Evolutionary conservation across 352 stramenopile species (phyloP).

Genomic region (Pythium apleroticum): DNA sequence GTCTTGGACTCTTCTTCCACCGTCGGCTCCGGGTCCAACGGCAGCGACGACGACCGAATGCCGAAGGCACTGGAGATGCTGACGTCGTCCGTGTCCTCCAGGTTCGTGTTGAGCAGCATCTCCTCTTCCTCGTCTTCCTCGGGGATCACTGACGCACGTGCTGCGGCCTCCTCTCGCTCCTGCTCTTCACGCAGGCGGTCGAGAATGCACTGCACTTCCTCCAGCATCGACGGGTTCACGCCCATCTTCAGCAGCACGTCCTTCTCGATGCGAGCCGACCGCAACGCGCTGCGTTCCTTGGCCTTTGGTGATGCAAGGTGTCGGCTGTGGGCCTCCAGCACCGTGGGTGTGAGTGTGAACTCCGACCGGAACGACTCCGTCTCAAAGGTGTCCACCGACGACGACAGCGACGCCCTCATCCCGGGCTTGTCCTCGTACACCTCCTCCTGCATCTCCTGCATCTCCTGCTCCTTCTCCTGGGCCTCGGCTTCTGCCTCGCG

Average conservation of each 20-base stretch:
- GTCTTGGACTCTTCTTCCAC: constrained; percentile 36
- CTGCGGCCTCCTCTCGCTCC: constrained; percentile 21
- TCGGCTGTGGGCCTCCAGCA: not conserved
- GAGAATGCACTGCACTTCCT: constrained; percentile 66
- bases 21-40: constrained; percentile 16
- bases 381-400: constrained; percentile 56
- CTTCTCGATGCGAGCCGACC: constrained; percentile 72
- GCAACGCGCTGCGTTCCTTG: constrained; percentile 35
- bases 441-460: constrained; percentile 14
- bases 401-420: constrained; percentile 43
- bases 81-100: constrained; percentile 30
- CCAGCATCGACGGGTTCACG: constrained; percentile 68
- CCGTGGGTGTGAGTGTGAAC: constrained; percentile 15
- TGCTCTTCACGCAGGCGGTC: constrained; percentile 55
- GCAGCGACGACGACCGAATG: constrained; percentile 26
- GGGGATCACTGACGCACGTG: not conserved
- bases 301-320: not conserved
- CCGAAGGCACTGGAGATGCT: constrained; percentile 59
- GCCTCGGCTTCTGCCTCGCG: constrained; percentile 21
- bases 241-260: constrained; percentile 74
- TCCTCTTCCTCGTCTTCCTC: constrained; percentile 36
- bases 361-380: constrained; percentile 52
- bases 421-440: constrained; percentile 28
- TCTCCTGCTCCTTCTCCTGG: constrained; percentile 11
- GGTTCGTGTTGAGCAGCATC: constrained; percentile 20